Evolutionary conservation across 805 yeast genomes (phyloP).

Genomic region (Cyberlindnera americana): DNA sequence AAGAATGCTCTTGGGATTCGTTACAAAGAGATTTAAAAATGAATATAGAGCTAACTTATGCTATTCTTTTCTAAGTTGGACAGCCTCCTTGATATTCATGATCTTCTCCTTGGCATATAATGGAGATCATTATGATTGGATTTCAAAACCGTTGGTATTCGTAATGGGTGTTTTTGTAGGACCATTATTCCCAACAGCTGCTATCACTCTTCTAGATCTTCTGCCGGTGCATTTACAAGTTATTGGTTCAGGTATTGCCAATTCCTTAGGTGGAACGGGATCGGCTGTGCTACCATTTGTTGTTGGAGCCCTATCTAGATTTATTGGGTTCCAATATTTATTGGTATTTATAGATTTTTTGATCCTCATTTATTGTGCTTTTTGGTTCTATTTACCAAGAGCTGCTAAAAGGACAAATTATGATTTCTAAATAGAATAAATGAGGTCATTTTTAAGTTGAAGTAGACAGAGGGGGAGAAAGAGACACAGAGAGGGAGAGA

Average conservation of each 20-base stretch:
- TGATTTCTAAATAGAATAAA: conserved; percentile 5
- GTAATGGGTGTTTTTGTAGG: conserved; percentile 60
- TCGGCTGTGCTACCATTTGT: conserved; percentile 71
- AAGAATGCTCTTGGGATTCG: conserved; percentile 53
- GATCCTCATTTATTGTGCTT: conserved; percentile 10
- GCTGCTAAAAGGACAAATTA: conserved; percentile 2
- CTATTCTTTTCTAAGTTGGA: conserved; percentile 34
- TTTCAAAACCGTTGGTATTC: conserved; percentile 25
- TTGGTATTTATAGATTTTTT: conserved; percentile 9
- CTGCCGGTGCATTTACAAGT: conserved; percentile 60
- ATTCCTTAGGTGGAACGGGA: conserved; percentile 81
- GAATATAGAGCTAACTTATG: conserved; percentile 38
- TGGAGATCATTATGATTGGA: conserved; percentile 7
- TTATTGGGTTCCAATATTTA: conserved; percentile 10
- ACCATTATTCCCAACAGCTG: conserved; percentile 71
- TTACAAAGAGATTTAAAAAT: conserved; percentile 43
- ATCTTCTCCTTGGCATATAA: conserved; percentile 11
- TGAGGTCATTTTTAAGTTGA: neutral
- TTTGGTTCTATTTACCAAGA: conserved; percentile 11
- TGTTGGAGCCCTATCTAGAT: conserved; percentile 43
- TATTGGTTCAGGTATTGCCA: conserved; percentile 67
- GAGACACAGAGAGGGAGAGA: neutral
- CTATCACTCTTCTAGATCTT: conserved; percentile 57
- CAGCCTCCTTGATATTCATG: conserved; percentile 25
- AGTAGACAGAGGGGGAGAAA: neutral